Evolutionary conservation across 2,329 filamentous ascomycete genomes (phyloP).

Genomic region (Lachnellula subtilissima): DNA sequence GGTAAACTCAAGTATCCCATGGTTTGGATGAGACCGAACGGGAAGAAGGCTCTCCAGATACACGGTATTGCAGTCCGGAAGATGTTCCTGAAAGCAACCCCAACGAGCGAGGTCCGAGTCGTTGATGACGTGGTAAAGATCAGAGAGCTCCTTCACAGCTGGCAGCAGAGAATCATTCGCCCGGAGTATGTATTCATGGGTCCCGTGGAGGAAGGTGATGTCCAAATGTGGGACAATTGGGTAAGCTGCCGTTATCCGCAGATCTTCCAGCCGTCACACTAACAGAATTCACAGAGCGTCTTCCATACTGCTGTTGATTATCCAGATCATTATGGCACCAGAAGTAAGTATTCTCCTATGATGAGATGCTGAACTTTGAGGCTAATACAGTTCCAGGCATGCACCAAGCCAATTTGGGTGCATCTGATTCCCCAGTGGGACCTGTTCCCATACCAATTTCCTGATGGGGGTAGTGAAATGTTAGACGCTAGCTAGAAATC

Average conservation of each 20-base stretch:
- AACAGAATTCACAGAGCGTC: constrained; percentile 21
- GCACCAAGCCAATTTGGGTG: constrained; percentile 43
- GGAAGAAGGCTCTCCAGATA: constrained; percentile 40
- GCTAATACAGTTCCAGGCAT: constrained; percentile 23
- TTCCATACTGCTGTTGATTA: constrained; percentile 43
- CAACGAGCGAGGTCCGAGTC: constrained; percentile 32
- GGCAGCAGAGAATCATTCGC: constrained; percentile 37
- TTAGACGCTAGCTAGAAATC: neutral
- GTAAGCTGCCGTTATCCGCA: neutral
- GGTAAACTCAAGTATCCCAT: constrained; percentile 35
- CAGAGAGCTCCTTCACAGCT: constrained; percentile 32
- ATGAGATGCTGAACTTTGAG: neutral
- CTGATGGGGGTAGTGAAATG: neutral
- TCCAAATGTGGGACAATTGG: constrained; percentile 42
- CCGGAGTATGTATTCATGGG: constrained; percentile 41
- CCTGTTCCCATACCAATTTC: constrained; percentile 6
- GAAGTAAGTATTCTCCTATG: constrained; percentile 25
- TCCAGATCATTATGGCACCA: constrained; percentile 34
- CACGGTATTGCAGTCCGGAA: constrained; percentile 38
- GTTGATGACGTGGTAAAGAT: constrained; percentile 38
- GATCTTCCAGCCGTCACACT: too few relatives aligned
- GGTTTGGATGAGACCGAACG: constrained; percentile 42
- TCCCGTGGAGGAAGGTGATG: constrained; percentile 38
- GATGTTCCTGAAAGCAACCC: constrained; percentile 35
- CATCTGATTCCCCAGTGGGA: constrained; percentile 20